Percentiles rank a stretch among this genome's conserved stretches.
These are phyloP conservation scores for Penicillium palitans DNA, from an alignment of 2,329 filamentous ascomycete genomes.

Conservation along the genomic window DNA sequence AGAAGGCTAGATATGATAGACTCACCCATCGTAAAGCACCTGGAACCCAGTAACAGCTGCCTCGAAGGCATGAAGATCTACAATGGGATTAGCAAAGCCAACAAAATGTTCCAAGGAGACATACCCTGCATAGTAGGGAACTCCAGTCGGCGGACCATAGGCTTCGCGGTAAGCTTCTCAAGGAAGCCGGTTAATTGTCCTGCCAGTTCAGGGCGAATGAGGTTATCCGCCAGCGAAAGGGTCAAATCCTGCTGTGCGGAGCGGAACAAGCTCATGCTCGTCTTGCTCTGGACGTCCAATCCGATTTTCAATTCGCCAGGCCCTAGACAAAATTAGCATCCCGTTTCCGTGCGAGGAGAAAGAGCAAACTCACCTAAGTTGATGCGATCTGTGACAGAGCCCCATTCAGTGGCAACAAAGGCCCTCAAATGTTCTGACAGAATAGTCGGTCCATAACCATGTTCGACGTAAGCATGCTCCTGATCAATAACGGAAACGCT, in stretches of 20 bases:
- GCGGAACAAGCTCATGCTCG: slow-evolving; percentile 66
- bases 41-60: slow-evolving; percentile 75
- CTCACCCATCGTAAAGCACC: slow-evolving; percentile 68
- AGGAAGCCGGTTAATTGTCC: slow-evolving; percentile 65
- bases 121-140: slow-evolving; percentile 59
- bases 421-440: slow-evolving; percentile 75
- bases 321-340: slow-evolving; percentile 38
- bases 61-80: slow-evolving; percentile 77
- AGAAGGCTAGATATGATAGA: slow-evolving; percentile 8
- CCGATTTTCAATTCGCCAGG: slow-evolving; percentile 71
- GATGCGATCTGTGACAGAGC: slow-evolving; percentile 78
- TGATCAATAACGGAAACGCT: slow-evolving; percentile 66
- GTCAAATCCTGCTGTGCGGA: slow-evolving; percentile 76
- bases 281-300: slow-evolving; percentile 62
- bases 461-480: slow-evolving; percentile 56
- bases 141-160: slow-evolving; percentile 70
- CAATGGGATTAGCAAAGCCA: slow-evolving; percentile 15
- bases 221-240: slow-evolving; percentile 69
- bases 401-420: slow-evolving; percentile 72
- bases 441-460: slow-evolving; percentile 65
- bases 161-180: slow-evolving; percentile 55
- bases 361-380: slow-evolving; percentile 60
- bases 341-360: background rate
- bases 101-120: background rate
- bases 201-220: slow-evolving; percentile 62